Evolutionary conservation across 169 alveolate genomes (phyloP).

Genomic region (Plasmodium gonderi): DNA sequence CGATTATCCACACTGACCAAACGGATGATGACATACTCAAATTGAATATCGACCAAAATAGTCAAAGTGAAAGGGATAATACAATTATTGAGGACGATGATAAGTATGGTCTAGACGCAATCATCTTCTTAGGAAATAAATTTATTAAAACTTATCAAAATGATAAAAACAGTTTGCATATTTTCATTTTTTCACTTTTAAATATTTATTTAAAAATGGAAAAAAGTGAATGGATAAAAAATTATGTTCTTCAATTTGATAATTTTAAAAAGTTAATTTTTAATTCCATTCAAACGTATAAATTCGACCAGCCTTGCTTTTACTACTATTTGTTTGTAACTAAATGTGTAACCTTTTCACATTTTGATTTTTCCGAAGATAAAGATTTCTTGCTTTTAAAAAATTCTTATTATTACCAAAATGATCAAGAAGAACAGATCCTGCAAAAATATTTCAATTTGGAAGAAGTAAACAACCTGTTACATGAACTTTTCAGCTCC

Average conservation of each 20-base stretch:
- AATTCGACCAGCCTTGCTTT: constrained; percentile 43
- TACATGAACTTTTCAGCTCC: constrained; percentile 15
- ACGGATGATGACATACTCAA: constrained; percentile 23
- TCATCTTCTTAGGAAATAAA: constrained; percentile 37
- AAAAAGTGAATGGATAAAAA: constrained; percentile 42
- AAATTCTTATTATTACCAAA: neutral
- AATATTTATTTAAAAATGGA: constrained; percentile 44
- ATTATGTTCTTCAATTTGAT: constrained; percentile 2
- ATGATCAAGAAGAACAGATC: neutral
- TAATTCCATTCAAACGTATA: constrained; percentile 9
- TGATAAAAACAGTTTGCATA: constrained; percentile 22
- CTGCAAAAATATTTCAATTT: constrained; percentile 1
- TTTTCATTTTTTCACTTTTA: constrained; percentile 38
- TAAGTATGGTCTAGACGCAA: constrained; percentile 42
- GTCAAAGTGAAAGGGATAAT: neutral
- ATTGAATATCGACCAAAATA: constrained; percentile 16
- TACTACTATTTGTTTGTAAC: constrained; percentile 36
- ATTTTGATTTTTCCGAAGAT: constrained; percentile 13
- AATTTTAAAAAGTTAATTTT: constrained; percentile 36
- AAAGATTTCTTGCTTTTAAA: constrained; percentile 20
- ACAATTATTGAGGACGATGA: constrained; percentile 35
- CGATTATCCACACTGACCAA: too few species aligned
- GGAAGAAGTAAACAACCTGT: neutral
- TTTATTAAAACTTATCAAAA: constrained; percentile 28
- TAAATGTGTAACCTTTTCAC: constrained; percentile 4